phyloP scores from a whole-genome alignment of 169 alveolate genomes.

The Neospora caninum region DNA sequence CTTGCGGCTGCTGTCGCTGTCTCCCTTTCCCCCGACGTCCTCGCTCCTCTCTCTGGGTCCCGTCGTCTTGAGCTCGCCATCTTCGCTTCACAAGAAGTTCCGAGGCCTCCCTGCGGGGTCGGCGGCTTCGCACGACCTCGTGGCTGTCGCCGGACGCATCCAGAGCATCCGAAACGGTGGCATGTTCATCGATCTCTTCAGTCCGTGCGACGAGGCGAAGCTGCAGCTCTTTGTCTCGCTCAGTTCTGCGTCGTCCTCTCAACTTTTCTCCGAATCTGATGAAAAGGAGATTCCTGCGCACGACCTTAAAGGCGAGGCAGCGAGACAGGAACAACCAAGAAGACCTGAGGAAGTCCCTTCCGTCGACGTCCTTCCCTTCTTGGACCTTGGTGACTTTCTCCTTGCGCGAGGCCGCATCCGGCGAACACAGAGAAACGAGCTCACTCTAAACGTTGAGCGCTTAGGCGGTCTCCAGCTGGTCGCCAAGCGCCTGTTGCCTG shows the following conservation, averaged over 20 bases:
- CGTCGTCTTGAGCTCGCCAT: background rate
- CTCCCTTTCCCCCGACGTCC: background rate
- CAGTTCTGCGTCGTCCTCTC: background rate
- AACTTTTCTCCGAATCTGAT: background rate
- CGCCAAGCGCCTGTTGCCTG: constrained; percentile 50
- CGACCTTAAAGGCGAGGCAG: too few relatives aligned
- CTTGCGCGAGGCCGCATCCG: constrained; percentile 67
- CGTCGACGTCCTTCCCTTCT: constrained; percentile 37
- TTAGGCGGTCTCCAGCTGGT: constrained; percentile 52
- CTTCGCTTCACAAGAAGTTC: background rate
- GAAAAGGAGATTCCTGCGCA: too few relatives aligned
- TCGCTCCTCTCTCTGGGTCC: background rate
- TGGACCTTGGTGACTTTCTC: constrained; percentile 74
- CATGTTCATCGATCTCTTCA: constrained; percentile 69
- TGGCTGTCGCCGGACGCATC: constrained; percentile 63
- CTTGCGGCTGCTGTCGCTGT: background rate
- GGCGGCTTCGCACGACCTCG: background rate
- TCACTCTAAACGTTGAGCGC: constrained; percentile 58
- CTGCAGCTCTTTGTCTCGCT: constrained; percentile 39
- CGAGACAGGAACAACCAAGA: background rate
- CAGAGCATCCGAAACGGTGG: constrained; percentile 72
- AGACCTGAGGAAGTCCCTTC: background rate
- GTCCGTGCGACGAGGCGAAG: constrained; percentile 44
- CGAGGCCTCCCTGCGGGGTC: background rate
- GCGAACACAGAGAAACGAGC: constrained; percentile 69